Evolutionary conservation across 768 basidiomycete genomes (phyloP).

Genomic region (Nidularia sp.): DNA sequence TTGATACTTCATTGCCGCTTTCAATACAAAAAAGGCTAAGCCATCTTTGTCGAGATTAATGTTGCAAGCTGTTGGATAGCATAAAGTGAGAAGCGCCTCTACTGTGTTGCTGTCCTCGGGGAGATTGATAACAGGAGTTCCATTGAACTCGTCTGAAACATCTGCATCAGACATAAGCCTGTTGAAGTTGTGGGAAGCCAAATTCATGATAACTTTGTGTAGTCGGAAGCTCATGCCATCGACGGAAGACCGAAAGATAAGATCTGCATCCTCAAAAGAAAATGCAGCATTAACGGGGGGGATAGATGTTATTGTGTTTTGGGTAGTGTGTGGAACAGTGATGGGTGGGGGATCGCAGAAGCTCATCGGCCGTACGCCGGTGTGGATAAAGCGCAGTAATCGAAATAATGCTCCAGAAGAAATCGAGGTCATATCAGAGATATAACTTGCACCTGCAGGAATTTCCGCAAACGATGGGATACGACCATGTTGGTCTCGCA

Average conservation of each 20-base stretch:
- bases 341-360: background rate
- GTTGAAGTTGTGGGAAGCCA: background rate
- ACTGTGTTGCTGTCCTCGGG: background rate
- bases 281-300: too few species aligned
- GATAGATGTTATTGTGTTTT: too few species aligned
- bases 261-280: too few species aligned
- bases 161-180: background rate
- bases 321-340: too few species aligned
- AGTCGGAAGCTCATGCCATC: too few species aligned
- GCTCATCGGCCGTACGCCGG: background rate
- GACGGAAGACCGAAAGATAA: too few species aligned
- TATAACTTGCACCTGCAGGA: background rate
- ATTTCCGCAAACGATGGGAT: background rate
- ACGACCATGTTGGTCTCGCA: background rate
- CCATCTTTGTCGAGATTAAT: background rate
- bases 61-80: background rate
- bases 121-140: background rate
- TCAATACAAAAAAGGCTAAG: background rate
- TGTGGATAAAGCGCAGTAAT: background rate
- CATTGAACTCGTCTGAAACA: background rate
- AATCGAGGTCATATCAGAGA: background rate
- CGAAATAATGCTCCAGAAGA: background rate
- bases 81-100: background rate
- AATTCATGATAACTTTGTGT: too few species aligned
- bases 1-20: background rate